Evolutionary conservation across 2,329 filamentous ascomycete species (phyloP).

Genomic region (Chaetomium strumarium): DNA sequence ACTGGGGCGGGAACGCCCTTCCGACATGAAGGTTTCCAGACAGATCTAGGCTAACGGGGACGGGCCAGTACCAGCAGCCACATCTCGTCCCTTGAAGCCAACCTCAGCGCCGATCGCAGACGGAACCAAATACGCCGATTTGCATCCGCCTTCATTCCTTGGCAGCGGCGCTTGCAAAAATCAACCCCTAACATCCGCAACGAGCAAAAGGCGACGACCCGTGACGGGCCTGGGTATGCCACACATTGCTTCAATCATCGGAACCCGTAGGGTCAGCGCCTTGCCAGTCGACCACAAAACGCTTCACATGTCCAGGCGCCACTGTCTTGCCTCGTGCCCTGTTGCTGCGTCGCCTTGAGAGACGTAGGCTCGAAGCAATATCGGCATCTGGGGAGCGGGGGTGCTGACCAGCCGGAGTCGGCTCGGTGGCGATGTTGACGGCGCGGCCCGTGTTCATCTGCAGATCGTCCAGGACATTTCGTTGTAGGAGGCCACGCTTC

Average conservation of each 20-base stretch:
- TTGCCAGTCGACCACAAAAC: constrained; percentile 17
- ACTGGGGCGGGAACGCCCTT: no score
- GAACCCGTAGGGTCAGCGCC: constrained; percentile 2
- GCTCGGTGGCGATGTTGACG: constrained; percentile 22
- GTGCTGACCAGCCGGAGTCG: constrained; percentile 12
- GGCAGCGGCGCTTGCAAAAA: no score
- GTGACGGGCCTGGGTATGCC: neutral
- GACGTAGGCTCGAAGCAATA: neutral
- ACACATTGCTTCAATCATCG: neutral
- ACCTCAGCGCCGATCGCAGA: no score
- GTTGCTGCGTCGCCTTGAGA: constrained; percentile 2
- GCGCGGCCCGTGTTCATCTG: constrained; percentile 27
- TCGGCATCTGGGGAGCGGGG: neutral
- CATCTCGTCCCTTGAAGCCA: no score
- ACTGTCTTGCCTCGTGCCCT: neutral
- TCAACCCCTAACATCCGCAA: no score
- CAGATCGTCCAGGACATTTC: constrained; percentile 19
- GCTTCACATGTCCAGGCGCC: constrained; percentile 1
- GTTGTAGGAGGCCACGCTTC: constrained; percentile 20
- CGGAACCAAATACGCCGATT: no score
- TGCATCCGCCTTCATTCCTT: no score
- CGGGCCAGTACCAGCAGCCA: no score
- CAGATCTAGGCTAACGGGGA: no score
- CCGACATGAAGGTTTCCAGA: no score
- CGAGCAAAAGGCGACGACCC: neutral